phyloP scores from a whole-genome alignment of 495 filamentous ascomycete species.

The Trichoderma orchidacearum region DNA sequence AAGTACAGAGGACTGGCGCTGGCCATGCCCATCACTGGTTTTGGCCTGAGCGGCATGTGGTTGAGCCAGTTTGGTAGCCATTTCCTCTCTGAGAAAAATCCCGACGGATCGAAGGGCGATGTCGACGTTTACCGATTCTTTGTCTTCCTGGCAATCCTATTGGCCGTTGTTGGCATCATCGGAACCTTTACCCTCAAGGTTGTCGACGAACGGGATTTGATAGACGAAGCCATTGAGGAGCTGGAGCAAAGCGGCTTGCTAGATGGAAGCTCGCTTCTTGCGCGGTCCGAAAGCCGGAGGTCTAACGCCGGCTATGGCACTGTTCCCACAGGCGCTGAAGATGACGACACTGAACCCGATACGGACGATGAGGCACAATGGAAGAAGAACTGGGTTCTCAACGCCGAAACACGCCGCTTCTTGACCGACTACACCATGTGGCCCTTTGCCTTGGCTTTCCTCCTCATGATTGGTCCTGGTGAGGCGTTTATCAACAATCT shows the following conservation, averaged over 20 bases:
- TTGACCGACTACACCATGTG: slow-evolving; percentile 87
- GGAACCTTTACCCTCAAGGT: slow-evolving; percentile 61
- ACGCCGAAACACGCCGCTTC: slow-evolving; percentile 73
- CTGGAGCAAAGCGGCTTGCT: slow-evolving; percentile 75
- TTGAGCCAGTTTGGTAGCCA: slow-evolving; percentile 76
- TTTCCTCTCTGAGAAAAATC: slow-evolving; percentile 50
- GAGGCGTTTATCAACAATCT: slow-evolving; percentile 98
- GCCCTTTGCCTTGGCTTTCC: slow-evolving; percentile 82
- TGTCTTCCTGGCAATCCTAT: slow-evolving; percentile 55
- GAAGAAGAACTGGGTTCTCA: slow-evolving; percentile 77
- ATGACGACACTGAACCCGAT: slow-evolving; percentile 19
- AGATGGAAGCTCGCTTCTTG: slow-evolving; percentile 33
- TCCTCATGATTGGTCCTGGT: slow-evolving; percentile 84
- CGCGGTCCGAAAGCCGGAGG: slow-evolving; percentile 12
- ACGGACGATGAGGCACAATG: slow-evolving; percentile 43
- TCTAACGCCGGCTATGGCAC: slow-evolving; percentile 22
- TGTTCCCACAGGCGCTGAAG: slow-evolving; percentile 15
- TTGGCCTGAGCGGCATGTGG: slow-evolving; percentile 91
- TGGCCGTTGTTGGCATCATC: slow-evolving; percentile 55
- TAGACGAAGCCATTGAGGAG: slow-evolving; percentile 77
- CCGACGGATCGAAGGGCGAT: slow-evolving; percentile 54
- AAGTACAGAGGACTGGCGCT: slow-evolving; percentile 81
- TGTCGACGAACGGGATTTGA: slow-evolving; percentile 49
- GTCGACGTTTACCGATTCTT: slow-evolving; percentile 83
- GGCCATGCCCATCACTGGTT: slow-evolving; percentile 80